Percentiles rank a stretch among this genome's conserved stretches.
phyloP scores from a whole-genome alignment of 2,329 filamentous ascomycete genomes.

The Tolypocladium paradoxum region DNA sequence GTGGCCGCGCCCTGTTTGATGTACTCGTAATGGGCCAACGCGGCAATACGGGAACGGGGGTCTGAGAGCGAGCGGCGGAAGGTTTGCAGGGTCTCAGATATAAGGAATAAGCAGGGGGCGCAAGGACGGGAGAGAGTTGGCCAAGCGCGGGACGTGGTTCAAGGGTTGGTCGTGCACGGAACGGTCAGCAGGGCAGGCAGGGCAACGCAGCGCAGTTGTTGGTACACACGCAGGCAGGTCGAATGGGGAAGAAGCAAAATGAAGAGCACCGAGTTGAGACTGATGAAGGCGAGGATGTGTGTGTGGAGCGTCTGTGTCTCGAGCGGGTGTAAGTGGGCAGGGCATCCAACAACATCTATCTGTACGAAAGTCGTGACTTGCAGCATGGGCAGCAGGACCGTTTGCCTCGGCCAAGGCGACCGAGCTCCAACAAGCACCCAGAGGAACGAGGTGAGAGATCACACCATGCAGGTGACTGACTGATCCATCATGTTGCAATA shows the following conservation, averaged over 20 bases:
- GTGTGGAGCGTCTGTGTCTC: neutral
- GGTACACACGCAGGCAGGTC: neutral
- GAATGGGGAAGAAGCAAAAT: neutral
- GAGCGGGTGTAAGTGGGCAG: neutral
- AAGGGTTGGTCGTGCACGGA: neutral
- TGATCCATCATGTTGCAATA: neutral
- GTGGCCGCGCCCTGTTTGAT: neutral
- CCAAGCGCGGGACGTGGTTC: neutral
- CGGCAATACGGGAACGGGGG: too few species aligned
- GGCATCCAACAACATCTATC: neutral
- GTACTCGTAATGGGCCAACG: too few species aligned
- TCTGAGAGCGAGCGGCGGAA: neutral
- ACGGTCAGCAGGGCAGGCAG: neutral
- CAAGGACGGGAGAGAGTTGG: neutral
- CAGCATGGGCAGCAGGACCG: too few species aligned
- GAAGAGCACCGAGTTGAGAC: neutral
- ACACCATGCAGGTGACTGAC: neutral
- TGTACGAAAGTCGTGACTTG: neutral
- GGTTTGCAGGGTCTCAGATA: neutral
- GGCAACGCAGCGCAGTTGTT: neutral
- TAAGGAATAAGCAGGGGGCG: neutral
- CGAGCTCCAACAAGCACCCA: too few species aligned
- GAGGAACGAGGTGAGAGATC: neutral
- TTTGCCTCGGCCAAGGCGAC: neutral
- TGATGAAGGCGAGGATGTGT: neutral